Conservation (phyloP, 345 rosid genomes). For the Salix arbutifolia region DNA sequence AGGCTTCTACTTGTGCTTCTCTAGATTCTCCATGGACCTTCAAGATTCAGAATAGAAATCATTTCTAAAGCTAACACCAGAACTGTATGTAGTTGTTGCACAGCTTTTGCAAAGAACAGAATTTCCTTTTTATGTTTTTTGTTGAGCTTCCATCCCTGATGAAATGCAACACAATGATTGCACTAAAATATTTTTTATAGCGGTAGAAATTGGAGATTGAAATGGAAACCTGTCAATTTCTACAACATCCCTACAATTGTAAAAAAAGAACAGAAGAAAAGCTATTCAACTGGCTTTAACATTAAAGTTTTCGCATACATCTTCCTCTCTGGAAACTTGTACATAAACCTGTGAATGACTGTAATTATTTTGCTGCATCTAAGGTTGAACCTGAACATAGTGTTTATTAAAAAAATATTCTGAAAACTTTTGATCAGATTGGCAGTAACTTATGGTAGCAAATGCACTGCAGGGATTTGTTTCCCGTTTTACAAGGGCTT, state of each 20-base stretch:
- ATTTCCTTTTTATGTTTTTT: neutral
- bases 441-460: neutral
- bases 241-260: neutral
- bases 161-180: neutral
- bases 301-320: neutral
- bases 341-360: neutral
- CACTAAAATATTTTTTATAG: neutral
- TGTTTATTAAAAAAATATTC: neutral
- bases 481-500: conserved; percentile 91
- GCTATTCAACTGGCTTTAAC: neutral
- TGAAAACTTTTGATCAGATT: neutral
- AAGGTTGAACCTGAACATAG: neutral
- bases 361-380: neutral
- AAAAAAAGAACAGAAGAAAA: neutral
- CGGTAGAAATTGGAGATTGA: neutral
- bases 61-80: neutral
- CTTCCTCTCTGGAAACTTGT: neutral
- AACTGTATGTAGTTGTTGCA: neutral
- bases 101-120: neutral
- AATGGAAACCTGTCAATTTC: neutral
- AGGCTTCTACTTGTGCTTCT: neutral
- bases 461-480: conserved; percentile 58
- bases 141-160: neutral
- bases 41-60: neutral
- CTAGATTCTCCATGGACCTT: neutral